phyloP scores from a whole-genome alignment of 768 basidiomycete species.

The Sarcodon sp. region DNA sequence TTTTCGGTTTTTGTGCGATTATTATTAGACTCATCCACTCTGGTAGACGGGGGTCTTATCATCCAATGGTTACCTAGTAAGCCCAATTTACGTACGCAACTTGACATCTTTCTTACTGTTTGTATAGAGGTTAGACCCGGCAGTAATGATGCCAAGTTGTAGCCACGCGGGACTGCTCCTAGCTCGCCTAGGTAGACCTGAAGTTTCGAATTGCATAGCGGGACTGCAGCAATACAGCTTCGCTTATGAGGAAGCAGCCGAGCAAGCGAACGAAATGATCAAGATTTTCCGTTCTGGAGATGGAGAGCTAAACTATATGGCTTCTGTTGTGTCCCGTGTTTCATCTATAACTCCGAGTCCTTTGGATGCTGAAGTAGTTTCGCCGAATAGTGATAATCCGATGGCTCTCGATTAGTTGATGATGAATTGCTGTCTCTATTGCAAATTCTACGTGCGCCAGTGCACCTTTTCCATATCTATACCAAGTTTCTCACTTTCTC shows the following conservation, averaged over 20 bases:
- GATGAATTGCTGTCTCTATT: no score
- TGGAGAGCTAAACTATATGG: slow-evolving; percentile 27
- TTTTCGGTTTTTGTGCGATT: slow-evolving; percentile 1
- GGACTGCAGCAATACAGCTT: slow-evolving; percentile 83
- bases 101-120: background rate
- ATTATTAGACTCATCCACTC: background rate
- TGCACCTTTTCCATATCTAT: no score
- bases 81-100: slow-evolving; percentile 8
- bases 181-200: slow-evolving; percentile 71
- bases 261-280: slow-evolving; percentile 57
- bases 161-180: slow-evolving; percentile 76
- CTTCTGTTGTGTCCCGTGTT: slow-evolving; percentile 16
- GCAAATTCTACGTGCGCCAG: no score
- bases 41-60: slow-evolving; percentile 67
- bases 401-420: no score
- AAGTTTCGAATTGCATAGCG: slow-evolving; percentile 72
- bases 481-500: no score
- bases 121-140: slow-evolving; percentile 62
- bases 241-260: slow-evolving; percentile 78
- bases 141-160: slow-evolving; percentile 81
- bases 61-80: slow-evolving; percentile 76
- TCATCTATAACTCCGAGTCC: no score
- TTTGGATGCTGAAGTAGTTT: no score
- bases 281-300: slow-evolving; percentile 30
- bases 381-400: no score